Conservation (phyloP, 2,329 filamentous ascomycete genomes). For the Fusarium sp. region DNA sequence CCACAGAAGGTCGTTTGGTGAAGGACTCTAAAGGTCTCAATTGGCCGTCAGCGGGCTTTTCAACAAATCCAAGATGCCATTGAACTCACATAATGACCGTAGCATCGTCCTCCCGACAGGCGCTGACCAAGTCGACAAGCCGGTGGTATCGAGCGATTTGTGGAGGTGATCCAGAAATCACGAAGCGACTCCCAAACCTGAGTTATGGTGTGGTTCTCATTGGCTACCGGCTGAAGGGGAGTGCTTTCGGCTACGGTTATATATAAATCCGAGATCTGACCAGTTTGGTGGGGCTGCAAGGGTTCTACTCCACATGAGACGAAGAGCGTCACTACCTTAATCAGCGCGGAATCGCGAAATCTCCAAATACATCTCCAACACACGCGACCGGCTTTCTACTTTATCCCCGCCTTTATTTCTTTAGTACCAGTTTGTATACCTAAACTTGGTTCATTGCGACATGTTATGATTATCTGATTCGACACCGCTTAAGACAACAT, state of each 20-base stretch:
- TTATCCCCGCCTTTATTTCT: constrained; percentile 4
- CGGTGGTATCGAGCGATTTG: constrained; percentile 48
- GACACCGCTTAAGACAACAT: constrained; percentile 19
- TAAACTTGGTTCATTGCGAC: constrained; percentile 23
- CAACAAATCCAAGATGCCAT: constrained; percentile 34
- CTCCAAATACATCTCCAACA: constrained; percentile 36
- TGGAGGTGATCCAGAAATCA: constrained; percentile 44
- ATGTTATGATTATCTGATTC: constrained; percentile 46
- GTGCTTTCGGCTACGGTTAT: constrained; percentile 15
- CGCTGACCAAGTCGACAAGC: constrained; percentile 43
- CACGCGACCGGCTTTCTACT: constrained; percentile 17
- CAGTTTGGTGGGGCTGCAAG: constrained; percentile 24
- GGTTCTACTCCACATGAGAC: constrained; percentile 14
- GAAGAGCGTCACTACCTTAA: constrained; percentile 26
- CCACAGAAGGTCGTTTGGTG: constrained; percentile 27
- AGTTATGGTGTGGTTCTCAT: constrained; percentile 40
- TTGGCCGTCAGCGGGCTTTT: constrained; percentile 43
- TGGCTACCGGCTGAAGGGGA: constrained; percentile 39
- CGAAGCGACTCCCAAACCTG: constrained; percentile 42
- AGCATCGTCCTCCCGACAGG: constrained; percentile 45
- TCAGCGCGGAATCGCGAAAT: constrained; percentile 35
- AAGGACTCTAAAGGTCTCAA: constrained; percentile 48
- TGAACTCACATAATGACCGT: constrained; percentile 46
- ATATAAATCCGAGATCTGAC: constrained; percentile 33
- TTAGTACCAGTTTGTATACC: not conserved